Conservation (phyloP, 352 stramenopile species). For the Sclerospora graminicola region DNA sequence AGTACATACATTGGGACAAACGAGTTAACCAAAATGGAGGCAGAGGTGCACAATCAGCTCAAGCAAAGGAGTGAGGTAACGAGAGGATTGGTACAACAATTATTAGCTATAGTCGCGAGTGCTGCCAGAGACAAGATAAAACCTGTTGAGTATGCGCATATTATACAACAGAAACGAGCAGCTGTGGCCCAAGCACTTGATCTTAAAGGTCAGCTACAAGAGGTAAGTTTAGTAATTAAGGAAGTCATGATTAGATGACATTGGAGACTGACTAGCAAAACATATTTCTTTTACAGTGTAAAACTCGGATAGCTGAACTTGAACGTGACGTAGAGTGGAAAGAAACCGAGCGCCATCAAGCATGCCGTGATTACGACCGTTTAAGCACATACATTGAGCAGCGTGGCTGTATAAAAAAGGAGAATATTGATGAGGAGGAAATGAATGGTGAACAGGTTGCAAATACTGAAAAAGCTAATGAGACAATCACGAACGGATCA, state of each 20-base stretch:
- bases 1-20: conserved; percentile 18
- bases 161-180: conserved; percentile 47
- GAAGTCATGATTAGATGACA: not conserved
- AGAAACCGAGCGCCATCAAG: conserved; percentile 66
- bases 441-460: conserved; percentile 13
- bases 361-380: conserved; percentile 67
- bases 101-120: conserved; percentile 22
- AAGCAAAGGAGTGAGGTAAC: conserved; percentile 18
- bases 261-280: conserved; percentile 6
- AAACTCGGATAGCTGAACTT: conserved; percentile 44
- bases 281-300: conserved; percentile 27
- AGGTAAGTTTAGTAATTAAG: conserved; percentile 26
- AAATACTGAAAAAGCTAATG: conserved; percentile 13
- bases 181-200: conserved; percentile 30
- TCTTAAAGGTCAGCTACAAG: conserved; percentile 43
- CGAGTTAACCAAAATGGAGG: conserved; percentile 34
- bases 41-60: conserved; percentile 31
- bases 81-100: conserved; percentile 24
- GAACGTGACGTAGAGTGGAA: conserved; percentile 62
- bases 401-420: conserved; percentile 11
- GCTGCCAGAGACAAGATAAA: conserved; percentile 12
- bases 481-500: conserved; percentile 5
- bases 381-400: conserved; percentile 46
- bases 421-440: conserved; percentile 6
- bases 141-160: conserved; percentile 36